These are phyloP conservation scores for Hypoxylon rubiginosum DNA, from an alignment of 2,329 filamentous ascomycete species.

Conservation along the genomic window DNA sequence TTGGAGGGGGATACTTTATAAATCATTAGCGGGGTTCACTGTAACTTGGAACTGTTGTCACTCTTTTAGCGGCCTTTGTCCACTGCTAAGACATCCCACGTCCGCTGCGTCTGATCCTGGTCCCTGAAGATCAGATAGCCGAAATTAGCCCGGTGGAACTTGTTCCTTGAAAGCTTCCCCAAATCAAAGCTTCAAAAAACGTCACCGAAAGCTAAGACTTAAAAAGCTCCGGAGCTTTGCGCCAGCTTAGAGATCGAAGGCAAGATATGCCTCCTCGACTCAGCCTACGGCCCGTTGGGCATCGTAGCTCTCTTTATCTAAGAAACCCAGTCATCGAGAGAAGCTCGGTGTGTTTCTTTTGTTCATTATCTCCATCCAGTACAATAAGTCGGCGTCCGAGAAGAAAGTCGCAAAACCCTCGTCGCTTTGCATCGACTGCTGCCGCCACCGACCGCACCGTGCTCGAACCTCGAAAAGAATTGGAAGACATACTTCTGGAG, in stretches of 20 bases:
- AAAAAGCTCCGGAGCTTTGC: constrained; percentile 29
- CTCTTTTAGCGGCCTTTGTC: neutral
- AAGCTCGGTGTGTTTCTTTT: constrained; percentile 51
- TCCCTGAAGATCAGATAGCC: constrained; percentile 20
- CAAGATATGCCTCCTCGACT: constrained; percentile 51
- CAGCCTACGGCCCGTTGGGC: constrained; percentile 48
- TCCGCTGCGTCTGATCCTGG: neutral
- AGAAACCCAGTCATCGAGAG: constrained; percentile 21
- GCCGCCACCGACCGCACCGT: constrained; percentile 27
- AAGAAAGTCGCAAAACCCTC: constrained; percentile 42
- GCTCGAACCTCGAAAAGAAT: constrained; percentile 61
- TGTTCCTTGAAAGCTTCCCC: constrained; percentile 15
- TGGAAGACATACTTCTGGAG: constrained; percentile 70
- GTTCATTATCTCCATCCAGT: constrained; percentile 44
- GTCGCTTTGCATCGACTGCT: constrained; percentile 46
- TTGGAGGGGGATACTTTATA: neutral
- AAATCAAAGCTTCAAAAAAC: constrained; percentile 15
- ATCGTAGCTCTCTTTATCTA: constrained; percentile 30
- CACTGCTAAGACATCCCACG: constrained; percentile 1
- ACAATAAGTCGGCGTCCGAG: constrained; percentile 36
- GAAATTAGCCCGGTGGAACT: constrained; percentile 33
- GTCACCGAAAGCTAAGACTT: constrained; percentile 17
- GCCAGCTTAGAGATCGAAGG: constrained; percentile 14
- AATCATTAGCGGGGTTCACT: constrained; percentile 29
- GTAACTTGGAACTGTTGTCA: neutral